Percentiles rank a stretch among this genome's conserved stretches.
Conservation (phyloP, 2,329 filamentous ascomycete genomes). For the Orbilia quercus region DNA sequence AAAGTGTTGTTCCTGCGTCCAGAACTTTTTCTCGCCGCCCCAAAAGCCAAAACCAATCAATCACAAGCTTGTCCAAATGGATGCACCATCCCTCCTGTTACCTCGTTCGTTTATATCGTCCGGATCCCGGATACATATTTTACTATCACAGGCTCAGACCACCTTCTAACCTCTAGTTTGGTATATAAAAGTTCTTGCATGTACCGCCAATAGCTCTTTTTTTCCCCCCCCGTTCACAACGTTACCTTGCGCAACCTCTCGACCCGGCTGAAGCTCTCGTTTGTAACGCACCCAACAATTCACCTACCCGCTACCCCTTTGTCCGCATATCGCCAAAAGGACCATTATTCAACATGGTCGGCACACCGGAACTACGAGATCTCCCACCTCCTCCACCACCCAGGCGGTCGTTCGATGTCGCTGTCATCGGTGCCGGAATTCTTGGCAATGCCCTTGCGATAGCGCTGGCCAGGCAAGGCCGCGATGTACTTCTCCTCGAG, state of each 20-base stretch:
- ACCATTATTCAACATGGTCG: conserved; percentile 46
- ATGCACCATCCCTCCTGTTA: conserved; percentile 7
- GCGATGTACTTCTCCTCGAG: conserved; percentile 90
- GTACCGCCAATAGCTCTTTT: conserved; percentile 4
- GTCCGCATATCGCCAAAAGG: neutral
- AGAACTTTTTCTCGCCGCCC: conserved; percentile 23
- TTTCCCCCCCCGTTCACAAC: too few relatives aligned
- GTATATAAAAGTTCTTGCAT: conserved; percentile 10
- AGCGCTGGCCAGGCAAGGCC: conserved; percentile 85
- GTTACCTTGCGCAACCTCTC: too few relatives aligned
- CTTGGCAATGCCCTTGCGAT: conserved; percentile 88
- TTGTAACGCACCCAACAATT: too few relatives aligned
- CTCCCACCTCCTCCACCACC: conserved; percentile 45
- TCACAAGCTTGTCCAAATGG: conserved; percentile 54
- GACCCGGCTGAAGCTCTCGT: too few relatives aligned
- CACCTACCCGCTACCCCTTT: neutral
- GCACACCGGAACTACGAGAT: conserved; percentile 51
- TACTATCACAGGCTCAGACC: neutral
- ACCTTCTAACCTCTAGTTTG: conserved; percentile 1
- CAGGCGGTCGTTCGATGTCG: conserved; percentile 71
- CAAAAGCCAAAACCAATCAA: too few relatives aligned
- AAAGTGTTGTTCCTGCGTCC: conserved; percentile 35
- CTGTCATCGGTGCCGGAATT: conserved; percentile 91
- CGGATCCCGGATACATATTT: neutral
- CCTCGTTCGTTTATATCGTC: neutral